Evolutionary conservation across 345 rosid genomes (phyloP).

Genomic region (Melaleuca alternifolia): DNA sequence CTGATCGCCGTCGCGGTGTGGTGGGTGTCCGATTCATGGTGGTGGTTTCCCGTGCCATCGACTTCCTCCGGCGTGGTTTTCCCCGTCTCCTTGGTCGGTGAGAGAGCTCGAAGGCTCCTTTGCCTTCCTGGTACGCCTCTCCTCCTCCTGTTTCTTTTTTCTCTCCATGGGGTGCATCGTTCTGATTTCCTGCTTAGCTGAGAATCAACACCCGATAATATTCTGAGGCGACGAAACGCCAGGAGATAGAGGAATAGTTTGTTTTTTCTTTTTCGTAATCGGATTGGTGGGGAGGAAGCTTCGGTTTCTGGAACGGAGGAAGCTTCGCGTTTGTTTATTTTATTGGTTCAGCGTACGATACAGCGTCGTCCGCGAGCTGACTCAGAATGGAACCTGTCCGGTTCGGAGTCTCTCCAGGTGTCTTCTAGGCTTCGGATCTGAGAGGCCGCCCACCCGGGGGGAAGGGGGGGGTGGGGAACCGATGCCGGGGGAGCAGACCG

Average conservation of each 20-base stretch:
- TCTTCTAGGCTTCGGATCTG: not conserved
- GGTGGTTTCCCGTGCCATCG: not conserved
- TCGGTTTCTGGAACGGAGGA: not conserved
- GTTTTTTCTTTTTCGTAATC: not conserved
- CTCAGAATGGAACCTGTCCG: not conserved
- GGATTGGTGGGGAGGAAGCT: not conserved
- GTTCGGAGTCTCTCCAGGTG: not conserved
- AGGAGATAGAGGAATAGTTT: not conserved
- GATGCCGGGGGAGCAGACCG: constrained; percentile 56
- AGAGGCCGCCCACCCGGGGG: constrained; percentile 20
- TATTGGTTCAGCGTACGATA: not conserved
- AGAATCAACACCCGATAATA: not conserved
- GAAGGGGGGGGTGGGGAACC: constrained; percentile 27
- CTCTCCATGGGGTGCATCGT: not conserved
- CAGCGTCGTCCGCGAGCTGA: not conserved
- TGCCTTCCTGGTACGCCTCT: not conserved
- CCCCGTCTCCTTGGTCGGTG: not conserved
- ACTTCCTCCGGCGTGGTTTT: not conserved
- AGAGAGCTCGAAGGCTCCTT: not conserved
- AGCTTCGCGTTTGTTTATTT: not conserved
- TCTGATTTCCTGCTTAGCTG: not conserved
- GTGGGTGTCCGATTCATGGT: not conserved
- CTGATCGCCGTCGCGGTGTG: not conserved
- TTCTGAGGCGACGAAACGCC: not conserved
- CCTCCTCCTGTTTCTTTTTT: not conserved